phyloP scores from a whole-genome alignment of 192 early-diverging fungal genomes.

The Paraglomus brasilianum region DNA sequence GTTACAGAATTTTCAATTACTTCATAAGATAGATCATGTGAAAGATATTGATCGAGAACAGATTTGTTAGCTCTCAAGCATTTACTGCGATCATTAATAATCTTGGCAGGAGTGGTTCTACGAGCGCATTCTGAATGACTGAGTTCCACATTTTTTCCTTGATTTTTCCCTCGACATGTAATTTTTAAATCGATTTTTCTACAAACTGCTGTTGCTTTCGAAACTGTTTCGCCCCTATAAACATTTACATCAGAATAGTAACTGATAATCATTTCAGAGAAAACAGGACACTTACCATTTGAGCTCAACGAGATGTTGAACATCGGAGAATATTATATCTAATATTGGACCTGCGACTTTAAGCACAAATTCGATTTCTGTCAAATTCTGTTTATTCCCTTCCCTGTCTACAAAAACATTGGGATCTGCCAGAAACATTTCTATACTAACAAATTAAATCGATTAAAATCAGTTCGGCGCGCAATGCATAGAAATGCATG shows the following conservation, averaged over 20 bases:
- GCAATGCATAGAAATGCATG: conserved; percentile 20
- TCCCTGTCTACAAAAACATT: conserved; percentile 24
- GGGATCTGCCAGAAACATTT: conserved; percentile 26
- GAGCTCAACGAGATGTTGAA: conserved; percentile 29
- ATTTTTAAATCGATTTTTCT: conserved; percentile 33
- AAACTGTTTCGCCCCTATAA: conserved; percentile 28
- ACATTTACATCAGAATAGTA: conserved; percentile 27
- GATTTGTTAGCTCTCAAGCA: conserved; percentile 25
- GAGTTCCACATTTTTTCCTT: conserved; percentile 27
- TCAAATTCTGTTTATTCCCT: conserved; percentile 29
- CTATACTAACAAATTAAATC: conserved; percentile 29
- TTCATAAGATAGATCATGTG: conserved; percentile 23
- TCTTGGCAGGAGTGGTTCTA: conserved; percentile 23
- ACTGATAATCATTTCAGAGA: conserved; percentile 17
- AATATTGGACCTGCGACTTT: conserved; percentile 29
- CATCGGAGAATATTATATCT: conserved; percentile 27
- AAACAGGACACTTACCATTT: conserved; percentile 27
- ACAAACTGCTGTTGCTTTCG: conserved; percentile 18
- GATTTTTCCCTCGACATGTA: conserved; percentile 29
- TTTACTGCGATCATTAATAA: conserved; percentile 29
- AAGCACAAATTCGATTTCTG: conserved; percentile 25
- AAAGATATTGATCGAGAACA: conserved; percentile 30
- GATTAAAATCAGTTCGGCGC: conserved; percentile 26
- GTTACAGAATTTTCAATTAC: conserved; percentile 25
- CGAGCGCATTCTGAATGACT: conserved; percentile 23